phyloP scores from a whole-genome alignment of 176 grass and related monocot species.

The Carex scoparia region DNA sequence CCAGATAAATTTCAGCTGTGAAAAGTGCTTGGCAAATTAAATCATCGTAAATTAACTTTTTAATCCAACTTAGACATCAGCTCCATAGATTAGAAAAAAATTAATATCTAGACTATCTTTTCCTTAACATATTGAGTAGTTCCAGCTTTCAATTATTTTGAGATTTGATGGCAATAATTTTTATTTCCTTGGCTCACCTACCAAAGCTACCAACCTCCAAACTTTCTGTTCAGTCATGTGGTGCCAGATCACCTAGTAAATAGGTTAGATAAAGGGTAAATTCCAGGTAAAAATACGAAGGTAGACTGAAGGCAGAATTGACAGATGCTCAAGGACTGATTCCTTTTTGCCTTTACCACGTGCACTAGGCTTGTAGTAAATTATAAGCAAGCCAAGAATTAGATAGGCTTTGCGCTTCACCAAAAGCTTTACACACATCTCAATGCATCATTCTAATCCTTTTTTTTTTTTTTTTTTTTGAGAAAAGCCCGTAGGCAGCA shows the following conservation, averaged over 20 bases:
- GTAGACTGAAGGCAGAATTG: neutral
- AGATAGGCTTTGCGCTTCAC: slow-evolving; percentile 13
- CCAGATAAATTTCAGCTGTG: neutral
- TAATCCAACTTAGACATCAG: neutral
- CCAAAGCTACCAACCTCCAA: slow-evolving; percentile 6
- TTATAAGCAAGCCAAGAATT: neutral
- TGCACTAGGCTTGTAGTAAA: slow-evolving; percentile 19
- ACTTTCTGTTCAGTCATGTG: slow-evolving; percentile 5
- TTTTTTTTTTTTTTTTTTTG: no score
- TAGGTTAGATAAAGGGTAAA: neutral
- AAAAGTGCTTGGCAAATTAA: neutral
- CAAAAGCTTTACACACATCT: neutral
- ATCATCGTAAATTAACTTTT: neutral
- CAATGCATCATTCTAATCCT: slow-evolving; percentile 1
- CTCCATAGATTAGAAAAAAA: neutral
- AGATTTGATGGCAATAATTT: neutral
- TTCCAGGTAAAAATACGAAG: slow-evolving; percentile 17
- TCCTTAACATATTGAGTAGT: neutral
- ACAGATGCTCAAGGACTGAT: neutral
- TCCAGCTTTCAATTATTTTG: slow-evolving; percentile 16
- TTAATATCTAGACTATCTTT: neutral
- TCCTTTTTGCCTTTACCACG: slow-evolving; percentile 27
- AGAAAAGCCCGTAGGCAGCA: no score
- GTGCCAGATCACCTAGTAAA: slow-evolving; percentile 8
- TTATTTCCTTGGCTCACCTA: neutral